phyloP scores from a whole-genome alignment of 2,329 filamentous ascomycete species.

The Fusarium sp. region DNA sequence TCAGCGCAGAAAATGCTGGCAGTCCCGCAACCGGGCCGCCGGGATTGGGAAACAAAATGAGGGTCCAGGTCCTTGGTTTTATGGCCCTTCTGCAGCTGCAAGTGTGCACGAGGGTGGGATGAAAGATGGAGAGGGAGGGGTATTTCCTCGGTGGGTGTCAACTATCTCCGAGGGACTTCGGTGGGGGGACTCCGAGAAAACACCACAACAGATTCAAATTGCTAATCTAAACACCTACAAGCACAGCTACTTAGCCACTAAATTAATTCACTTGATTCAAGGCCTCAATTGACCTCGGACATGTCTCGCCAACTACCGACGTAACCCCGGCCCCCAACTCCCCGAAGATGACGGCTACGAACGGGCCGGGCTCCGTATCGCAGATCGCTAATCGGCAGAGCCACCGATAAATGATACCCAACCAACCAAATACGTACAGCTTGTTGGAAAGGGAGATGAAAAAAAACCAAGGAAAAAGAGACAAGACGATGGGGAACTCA shows the following conservation, averaged over 20 bases:
- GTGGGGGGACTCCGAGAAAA: background rate
- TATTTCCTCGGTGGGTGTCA: background rate
- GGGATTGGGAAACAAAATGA: background rate
- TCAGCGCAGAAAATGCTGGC: background rate
- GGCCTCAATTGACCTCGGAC: conserved; percentile 4
- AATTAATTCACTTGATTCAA: background rate
- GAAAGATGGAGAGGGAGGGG: background rate
- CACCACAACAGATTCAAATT: background rate
- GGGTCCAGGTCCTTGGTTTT: background rate
- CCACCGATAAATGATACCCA: background rate
- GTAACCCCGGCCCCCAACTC: conserved; percentile 3
- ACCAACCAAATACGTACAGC: background rate
- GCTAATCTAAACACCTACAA: background rate
- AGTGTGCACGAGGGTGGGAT: conserved; percentile 1
- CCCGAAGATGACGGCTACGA: background rate
- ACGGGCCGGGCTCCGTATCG: conserved; percentile 26
- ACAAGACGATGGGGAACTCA: conserved; percentile 7
- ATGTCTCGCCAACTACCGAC: conserved; percentile 26
- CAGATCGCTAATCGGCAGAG: background rate
- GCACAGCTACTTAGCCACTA: no score
- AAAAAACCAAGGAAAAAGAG: background rate
- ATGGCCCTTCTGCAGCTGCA: background rate
- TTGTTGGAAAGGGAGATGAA: background rate
- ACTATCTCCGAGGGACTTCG: background rate
- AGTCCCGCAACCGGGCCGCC: background rate